Percentiles rank a stretch among this genome's conserved stretches.
These are phyloP conservation scores for Elaeagnus macrophylla DNA, from an alignment of 306 rosid genomes.

Conservation along the genomic window DNA sequence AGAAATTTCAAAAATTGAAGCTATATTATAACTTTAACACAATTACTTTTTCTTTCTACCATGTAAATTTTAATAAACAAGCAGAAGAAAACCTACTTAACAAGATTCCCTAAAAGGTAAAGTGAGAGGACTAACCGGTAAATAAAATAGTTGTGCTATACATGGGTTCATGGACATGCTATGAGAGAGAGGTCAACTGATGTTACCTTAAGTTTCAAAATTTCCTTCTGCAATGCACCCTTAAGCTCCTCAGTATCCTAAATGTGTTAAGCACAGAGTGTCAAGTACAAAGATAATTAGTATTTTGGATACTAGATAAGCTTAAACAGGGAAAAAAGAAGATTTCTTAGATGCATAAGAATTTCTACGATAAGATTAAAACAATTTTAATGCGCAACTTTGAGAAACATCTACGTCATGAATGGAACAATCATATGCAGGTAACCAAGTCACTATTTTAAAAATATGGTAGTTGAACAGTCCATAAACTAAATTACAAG, in stretches of 20 bases:
- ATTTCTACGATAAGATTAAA: too few relatives aligned
- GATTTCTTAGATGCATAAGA: too few relatives aligned
- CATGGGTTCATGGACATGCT: background rate
- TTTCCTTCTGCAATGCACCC: constrained; percentile 59
- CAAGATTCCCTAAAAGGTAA: background rate
- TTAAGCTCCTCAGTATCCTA: constrained; percentile 96
- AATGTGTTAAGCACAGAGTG: constrained; percentile 4
- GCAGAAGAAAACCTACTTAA: background rate
- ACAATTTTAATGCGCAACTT: background rate
- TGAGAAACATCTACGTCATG: too few relatives aligned
- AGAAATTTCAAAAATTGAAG: too few relatives aligned
- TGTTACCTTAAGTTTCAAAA: constrained; percentile 56
- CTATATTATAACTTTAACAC: too few relatives aligned
- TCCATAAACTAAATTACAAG: constrained; percentile 12
- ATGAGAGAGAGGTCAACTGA: constrained; percentile 15
- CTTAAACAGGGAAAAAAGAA: background rate
- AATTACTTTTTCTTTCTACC: too few relatives aligned
- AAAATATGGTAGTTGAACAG: constrained; percentile 10
- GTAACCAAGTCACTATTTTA: background rate
- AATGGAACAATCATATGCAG: too few relatives aligned
- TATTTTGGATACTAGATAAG: background rate
- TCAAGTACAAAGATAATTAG: constrained; percentile 18
- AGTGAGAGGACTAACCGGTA: background rate
- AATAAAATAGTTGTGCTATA: background rate
- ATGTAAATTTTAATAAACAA: background rate